Base-by-base conservation (phyloP, 1,284 basidiomycete genomes). In the Ceraceosorus guamensis region DNA sequence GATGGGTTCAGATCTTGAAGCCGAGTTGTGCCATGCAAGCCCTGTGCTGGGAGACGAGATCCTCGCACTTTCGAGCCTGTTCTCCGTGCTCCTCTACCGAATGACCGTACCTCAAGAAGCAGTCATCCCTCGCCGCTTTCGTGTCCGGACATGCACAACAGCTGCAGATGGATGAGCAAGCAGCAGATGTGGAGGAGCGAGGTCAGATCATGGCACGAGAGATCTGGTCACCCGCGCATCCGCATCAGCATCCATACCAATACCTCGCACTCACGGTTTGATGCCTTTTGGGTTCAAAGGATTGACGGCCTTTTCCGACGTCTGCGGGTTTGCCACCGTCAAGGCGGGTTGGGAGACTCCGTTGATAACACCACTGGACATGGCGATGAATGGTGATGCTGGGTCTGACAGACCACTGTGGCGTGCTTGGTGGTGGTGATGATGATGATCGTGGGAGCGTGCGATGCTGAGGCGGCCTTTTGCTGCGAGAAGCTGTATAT, bases 121-220 rank as follows among this genome's bases (percentile, higher is more conserved):
- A 98, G 67, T 91, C 87, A 78, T 98, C 93, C 37, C 93, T 83
- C 31, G 82, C 82, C 6, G 85, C 83, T 78, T 98, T 98, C 0
- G 91, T 95, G 68, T 91, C 83, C 11, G 91, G 91, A 77, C 92
- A 98, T 47, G 92, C 92, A 71, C 92, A 97, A 74, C 92, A 97
- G 52, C 52, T 53, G 31, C 4, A 13, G 30, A 49, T 24, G n/a
- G 14, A 10, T n/a, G 4, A 48, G 14, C 32, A 35, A n/a, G 44
- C 30, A 13, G 13, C 13, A 44, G 13, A 13, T 44, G 41, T 44
- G n/a, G n/a, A 44, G n/a, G n/a, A 44, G 41, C 13, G 13, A 44
- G 41, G n/a, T 44, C n/a, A 13, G n/a, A 44, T n/a, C 13, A 13
- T 44, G 13, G 13, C 31, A 24, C 14, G 5, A 48, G 24, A 48